A percentile compares a stretch with the other conserved stretches of the same genome.
Evolutionary conservation across 208 protist genomes (phyloP).

Genomic region (Polymyxa betae): DNA sequence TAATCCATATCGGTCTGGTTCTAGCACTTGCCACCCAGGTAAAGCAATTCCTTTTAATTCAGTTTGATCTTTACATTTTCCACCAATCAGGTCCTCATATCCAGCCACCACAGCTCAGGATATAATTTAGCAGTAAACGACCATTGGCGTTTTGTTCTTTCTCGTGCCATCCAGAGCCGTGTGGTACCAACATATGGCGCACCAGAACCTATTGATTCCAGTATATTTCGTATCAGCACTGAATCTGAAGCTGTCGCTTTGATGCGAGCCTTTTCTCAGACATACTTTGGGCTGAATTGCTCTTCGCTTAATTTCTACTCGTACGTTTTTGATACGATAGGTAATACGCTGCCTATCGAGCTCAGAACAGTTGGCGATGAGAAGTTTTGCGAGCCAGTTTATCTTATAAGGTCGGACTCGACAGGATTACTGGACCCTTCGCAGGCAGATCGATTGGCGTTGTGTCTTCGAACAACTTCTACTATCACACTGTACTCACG

Average conservation of each 20-base stretch:
- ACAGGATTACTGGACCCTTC: background rate
- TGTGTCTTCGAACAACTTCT: background rate
- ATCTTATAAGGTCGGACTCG: background rate
- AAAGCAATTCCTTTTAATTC: no score
- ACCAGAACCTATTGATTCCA: no score
- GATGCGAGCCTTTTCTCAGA: background rate
- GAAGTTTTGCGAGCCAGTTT: background rate
- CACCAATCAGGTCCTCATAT: no score
- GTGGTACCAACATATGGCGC: no score
- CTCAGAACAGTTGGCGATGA: background rate
- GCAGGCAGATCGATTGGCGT: background rate
- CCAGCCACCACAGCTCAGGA: no score
- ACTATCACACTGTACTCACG: background rate
- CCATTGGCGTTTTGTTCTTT: no score
- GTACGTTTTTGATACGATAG: background rate
- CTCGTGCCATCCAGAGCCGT: no score
- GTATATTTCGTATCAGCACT: no score
- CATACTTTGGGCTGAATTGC: background rate
- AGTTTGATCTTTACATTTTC: no score
- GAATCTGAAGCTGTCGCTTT: background rate
- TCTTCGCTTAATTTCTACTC: background rate
- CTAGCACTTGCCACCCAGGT: no score
- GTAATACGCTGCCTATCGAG: background rate
- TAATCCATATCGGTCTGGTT: no score
- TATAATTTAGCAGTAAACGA: no score